Evolutionary conservation across 2,329 filamentous ascomycete species (phyloP), one percentile per base, ranked within the genome.

Genomic region (Sclerotinia subarctica): DNA sequence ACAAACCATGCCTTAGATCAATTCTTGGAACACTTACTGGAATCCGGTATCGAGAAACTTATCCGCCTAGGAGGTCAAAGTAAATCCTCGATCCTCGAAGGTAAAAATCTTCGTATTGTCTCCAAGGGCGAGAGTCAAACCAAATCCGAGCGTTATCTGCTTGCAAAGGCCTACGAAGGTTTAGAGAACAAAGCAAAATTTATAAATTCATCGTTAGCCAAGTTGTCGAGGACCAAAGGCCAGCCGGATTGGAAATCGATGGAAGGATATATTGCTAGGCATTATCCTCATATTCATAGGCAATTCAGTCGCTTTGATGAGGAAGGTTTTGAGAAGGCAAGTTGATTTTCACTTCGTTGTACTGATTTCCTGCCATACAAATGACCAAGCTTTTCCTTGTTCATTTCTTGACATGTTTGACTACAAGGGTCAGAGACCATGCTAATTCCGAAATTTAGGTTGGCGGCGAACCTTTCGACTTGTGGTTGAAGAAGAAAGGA

Each of bases 1-100:
- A 79, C 72, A 4, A 74, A 74, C 52, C 73, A 74, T 59, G 70
- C 71, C 19, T 29, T 79, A 0, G 77, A 79, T 68, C 77, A 78
- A 71, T 80, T 86, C 13, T 77, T 88, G 0, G 83, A 86, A 68
- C 78, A 83, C 68, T 72, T 87, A 0, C 49, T 85, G 0, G 72
- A 80, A 5, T 74, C 74, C n/a, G 79, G 78, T 3, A 72, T 84
- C 15, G 70, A 72, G 0, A 78, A 83, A 26, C 78, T 87, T 38
- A 79, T 87, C 42, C 83, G 85, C 1, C 80, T 88, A 24, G 85
- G 74, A 1, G 68, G 70, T 8, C 70, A 70, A 51, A 75, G 74
- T 52, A 72, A 73, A n/a, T 74, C 74, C 2, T 53, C 29, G 2
- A 56, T 69, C 0, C 52, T 75, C 2, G 70, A 71, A 35, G 70